Percentiles rank a stretch among this genome's conserved stretches.
These are phyloP conservation scores for Ormosia semicastrata DNA, from an alignment of 306 rosid genomes.

Conservation along the genomic window DNA sequence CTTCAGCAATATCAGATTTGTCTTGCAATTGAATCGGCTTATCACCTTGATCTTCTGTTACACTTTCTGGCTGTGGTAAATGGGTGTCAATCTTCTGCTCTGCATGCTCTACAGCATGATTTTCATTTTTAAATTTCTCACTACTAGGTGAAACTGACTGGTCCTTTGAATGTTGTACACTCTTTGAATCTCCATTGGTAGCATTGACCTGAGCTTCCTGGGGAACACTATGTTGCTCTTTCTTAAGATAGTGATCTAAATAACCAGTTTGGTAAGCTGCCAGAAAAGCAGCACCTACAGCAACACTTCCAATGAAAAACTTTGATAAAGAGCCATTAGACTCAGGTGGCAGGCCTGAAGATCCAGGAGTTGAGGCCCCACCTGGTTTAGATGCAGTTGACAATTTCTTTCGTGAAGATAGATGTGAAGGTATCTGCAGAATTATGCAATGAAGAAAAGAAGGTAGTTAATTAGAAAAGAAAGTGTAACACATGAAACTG, in stretches of 20 bases:
- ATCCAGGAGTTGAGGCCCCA: constrained; percentile 41
- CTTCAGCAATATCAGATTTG: constrained; percentile 35
- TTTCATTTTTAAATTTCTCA: constrained; percentile 38
- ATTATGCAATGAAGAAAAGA: constrained; percentile 18
- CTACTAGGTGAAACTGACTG: constrained; percentile 37
- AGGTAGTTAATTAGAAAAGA: constrained; percentile 6
- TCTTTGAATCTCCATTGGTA: constrained; percentile 35
- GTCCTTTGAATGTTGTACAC: constrained; percentile 36
- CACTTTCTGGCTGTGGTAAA: constrained; percentile 44
- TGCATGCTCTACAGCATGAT: constrained; percentile 35
- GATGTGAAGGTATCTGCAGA: constrained; percentile 50
- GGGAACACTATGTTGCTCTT: constrained; percentile 40
- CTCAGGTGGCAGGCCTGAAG: constrained; percentile 49
- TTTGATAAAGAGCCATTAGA: constrained; percentile 45
- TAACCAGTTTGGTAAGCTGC: constrained; percentile 73
- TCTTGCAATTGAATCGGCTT: constrained; percentile 43
- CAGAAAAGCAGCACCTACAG: constrained; percentile 64
- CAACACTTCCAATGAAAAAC: constrained; percentile 63
- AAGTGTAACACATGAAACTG: background rate
- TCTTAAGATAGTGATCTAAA: constrained; percentile 56
- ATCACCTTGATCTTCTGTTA: constrained; percentile 39
- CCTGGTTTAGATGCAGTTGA: constrained; percentile 51
- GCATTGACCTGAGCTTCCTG: constrained; percentile 30
- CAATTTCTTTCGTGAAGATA: constrained; percentile 54
- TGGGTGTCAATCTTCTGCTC: constrained; percentile 51